Conservation (phyloP, 768 basidiomycete species). For the Rhodotorula toruloides region DNA sequence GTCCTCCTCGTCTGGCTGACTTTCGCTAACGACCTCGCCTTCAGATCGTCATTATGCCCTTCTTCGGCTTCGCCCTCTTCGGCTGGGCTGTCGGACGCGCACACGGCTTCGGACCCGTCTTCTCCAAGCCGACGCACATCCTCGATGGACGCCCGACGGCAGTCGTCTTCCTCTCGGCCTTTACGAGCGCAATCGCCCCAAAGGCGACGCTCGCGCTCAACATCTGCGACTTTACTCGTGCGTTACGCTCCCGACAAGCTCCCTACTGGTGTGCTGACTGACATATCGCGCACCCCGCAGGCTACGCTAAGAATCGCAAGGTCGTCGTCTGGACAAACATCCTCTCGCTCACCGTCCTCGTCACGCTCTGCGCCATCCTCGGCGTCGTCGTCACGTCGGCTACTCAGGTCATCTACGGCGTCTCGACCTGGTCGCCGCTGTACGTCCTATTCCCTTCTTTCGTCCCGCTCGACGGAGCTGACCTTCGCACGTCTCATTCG, state of each 20-base stretch:
- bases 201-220: slow-evolving; percentile 33
- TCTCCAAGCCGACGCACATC: slow-evolving; percentile 10
- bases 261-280: neutral
- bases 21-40: neutral
- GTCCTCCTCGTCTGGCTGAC: neutral
- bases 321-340: slow-evolving; percentile 39
- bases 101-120: slow-evolving; percentile 14
- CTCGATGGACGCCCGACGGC: slow-evolving; percentile 14
- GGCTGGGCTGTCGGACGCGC: slow-evolving; percentile 30
- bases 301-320: slow-evolving; percentile 29
- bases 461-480: neutral
- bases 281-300: too few relatives aligned
- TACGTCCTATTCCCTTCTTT: neutral
- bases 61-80: slow-evolving; percentile 35
- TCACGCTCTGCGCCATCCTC: slow-evolving; percentile 33
- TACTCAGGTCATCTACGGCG: slow-evolving; percentile 32
- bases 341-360: slow-evolving; percentile 36
- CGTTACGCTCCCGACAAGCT: neutral
- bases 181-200: slow-evolving; percentile 32
- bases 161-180: slow-evolving; percentile 33
- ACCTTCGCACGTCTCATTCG: neutral
- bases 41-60: slow-evolving; percentile 27
- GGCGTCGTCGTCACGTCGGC: slow-evolving; percentile 36
- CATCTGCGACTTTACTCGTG: slow-evolving; percentile 40
- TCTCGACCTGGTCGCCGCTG: slow-evolving; percentile 30